Evolutionary conservation across 2,329 filamentous ascomycete genomes (phyloP).

Genomic region (Claviceps sorghi): DNA sequence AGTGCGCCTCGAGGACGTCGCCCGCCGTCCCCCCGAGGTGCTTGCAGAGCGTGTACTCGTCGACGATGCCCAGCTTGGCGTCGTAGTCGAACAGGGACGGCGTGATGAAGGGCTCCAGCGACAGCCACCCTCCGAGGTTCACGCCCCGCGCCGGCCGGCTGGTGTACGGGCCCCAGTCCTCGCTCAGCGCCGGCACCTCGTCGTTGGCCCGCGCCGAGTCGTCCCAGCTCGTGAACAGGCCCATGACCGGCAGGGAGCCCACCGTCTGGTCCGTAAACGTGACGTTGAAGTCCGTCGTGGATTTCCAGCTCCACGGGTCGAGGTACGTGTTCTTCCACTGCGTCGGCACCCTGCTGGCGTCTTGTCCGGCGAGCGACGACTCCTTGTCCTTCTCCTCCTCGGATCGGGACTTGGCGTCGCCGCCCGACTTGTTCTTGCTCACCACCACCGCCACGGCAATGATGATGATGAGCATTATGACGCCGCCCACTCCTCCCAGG

Average conservation of each 20-base stretch:
- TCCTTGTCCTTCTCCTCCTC: too few species aligned
- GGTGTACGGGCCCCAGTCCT: constrained; percentile 63
- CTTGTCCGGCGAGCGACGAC: constrained; percentile 33
- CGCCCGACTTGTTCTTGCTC: constrained; percentile 40
- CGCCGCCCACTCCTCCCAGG: constrained; percentile 34
- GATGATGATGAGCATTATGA: constrained; percentile 52
- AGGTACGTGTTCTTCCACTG: constrained; percentile 60
- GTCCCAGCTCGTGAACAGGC: constrained; percentile 72
- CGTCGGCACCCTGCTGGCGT: constrained; percentile 43
- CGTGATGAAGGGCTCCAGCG: constrained; percentile 87
- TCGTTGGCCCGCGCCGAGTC: constrained; percentile 66
- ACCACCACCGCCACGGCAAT: constrained; percentile 51
- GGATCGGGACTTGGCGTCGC: constrained; percentile 13
- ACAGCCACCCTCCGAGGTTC: constrained; percentile 88
- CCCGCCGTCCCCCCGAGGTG: constrained; percentile 54
- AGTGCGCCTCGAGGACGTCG: constrained; percentile 73
- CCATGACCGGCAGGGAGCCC: constrained; percentile 82
- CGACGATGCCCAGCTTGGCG: constrained; percentile 51
- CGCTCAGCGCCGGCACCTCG: constrained; percentile 62
- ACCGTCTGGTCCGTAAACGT: constrained; percentile 80
- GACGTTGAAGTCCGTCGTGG: constrained; percentile 81
- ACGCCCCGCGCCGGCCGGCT: constrained; percentile 73
- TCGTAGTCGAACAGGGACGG: constrained; percentile 74
- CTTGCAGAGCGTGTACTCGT: constrained; percentile 69
- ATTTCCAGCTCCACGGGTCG: constrained; percentile 84